Evolutionary conservation across 371 early-diverging fungal species (phyloP), one percentile per base, ranked within the genome.

Genomic region (Mycotypha africana): DNA sequence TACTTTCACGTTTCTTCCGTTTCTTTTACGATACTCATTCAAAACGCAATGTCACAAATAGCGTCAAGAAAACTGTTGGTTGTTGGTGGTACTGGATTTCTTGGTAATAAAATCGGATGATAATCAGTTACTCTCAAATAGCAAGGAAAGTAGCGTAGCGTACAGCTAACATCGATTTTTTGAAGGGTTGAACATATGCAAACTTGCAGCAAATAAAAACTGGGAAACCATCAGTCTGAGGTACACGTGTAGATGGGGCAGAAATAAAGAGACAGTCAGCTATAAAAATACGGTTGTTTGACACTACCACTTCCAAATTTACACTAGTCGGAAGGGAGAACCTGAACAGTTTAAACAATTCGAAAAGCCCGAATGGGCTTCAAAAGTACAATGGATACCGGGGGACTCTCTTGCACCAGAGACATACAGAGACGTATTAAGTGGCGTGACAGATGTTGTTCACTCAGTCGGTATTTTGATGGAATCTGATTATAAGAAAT

Each of bases 211-310:
- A n/a, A 60, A 70, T 25, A 70, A 74, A 31, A 84, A 84, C n/a
- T 84, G 85, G 86, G 74, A 85, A 50, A 85, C 84, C n/a, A 62
- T 81, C 17, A 86, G 88, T 44, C 65, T 87, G 36, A 87, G 86
- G 76, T 84, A 78, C 26, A 9, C 11, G 22, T 34, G n/a, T n/a
- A n/a, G n/a, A n/a, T n/a, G n/a, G n/a, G n/a, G n/a, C n/a, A n/a
- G n/a, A n/a, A n/a, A n/a, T n/a, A n/a, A n/a, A n/a, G n/a, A n/a
- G n/a, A n/a, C n/a, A n/a, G n/a, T n/a, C n/a, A n/a, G n/a, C n/a
- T n/a, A n/a, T n/a, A n/a, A n/a, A n/a, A n/a, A n/a, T n/a, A n/a
- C n/a, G n/a, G n/a, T n/a, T n/a, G n/a, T n/a, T n/a, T n/a, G n/a
- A n/a, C n/a, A n/a, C n/a, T n/a, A n/a, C n/a, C n/a, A n/a, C n/a